phyloP scores from a whole-genome alignment of 805 yeast genomes.

The Saccharomycopsis synnaedendra region DNA sequence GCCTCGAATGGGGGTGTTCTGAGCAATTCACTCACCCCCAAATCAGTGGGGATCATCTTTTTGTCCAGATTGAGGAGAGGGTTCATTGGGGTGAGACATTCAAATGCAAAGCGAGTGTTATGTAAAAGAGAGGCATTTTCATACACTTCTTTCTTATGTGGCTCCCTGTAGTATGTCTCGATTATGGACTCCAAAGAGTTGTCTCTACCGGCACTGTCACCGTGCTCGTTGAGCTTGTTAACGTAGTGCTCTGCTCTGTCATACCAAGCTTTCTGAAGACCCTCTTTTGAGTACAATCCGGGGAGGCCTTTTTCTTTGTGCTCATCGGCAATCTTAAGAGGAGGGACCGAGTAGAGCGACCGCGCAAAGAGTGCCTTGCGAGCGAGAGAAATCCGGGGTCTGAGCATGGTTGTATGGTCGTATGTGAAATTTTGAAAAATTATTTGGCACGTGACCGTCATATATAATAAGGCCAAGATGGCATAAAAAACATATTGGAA shows the following conservation, averaged over 20 bases:
- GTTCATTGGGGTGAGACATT: constrained; percentile 20
- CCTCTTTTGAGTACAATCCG: constrained; percentile 37
- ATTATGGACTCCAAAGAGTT: constrained; percentile 10
- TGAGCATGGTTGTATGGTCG: not conserved
- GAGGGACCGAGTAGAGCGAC: constrained; percentile 17
- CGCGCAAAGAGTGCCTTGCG: not conserved
- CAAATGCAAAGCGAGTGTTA: constrained; percentile 28
- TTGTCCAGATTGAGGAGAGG: constrained; percentile 17
- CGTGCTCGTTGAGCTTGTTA: constrained; percentile 27
- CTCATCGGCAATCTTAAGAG: constrained; percentile 18
- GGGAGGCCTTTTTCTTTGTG: constrained; percentile 28
- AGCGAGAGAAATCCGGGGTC: not conserved
- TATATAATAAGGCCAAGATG: no score
- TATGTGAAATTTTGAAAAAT: not conserved
- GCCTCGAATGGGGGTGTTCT: constrained; percentile 29
- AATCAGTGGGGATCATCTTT: constrained; percentile 15
- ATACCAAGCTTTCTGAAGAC: constrained; percentile 41
- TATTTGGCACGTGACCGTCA: no score
- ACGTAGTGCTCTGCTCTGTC: constrained; percentile 30
- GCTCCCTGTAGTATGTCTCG: constrained; percentile 11
- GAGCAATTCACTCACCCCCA: constrained; percentile 26
- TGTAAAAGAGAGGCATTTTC: constrained; percentile 29
- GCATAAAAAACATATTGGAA: no score
- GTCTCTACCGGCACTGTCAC: constrained; percentile 16
- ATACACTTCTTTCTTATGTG: constrained; percentile 23